phyloP scores from a whole-genome alignment of 2,329 filamentous ascomycete genomes.

The Xylariomycetidae sp. region DNA sequence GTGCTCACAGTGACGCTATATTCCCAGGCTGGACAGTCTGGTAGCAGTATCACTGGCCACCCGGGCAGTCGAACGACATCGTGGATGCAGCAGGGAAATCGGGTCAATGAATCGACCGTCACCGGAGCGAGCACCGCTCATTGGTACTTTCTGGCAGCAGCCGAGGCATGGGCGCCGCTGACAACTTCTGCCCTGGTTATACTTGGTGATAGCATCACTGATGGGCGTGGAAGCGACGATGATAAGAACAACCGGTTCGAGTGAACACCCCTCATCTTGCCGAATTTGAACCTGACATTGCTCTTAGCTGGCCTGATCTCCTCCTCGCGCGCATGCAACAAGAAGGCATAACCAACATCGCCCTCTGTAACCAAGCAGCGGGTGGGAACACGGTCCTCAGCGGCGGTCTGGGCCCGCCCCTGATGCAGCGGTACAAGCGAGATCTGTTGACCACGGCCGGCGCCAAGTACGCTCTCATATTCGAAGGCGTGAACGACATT shows the following conservation, averaged over 20 bases:
- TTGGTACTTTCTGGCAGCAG: conserved; percentile 56
- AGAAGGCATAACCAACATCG: conserved; percentile 42
- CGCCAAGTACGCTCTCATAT: conserved; percentile 58
- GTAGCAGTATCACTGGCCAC: conserved; percentile 56
- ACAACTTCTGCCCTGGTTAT: conserved; percentile 44
- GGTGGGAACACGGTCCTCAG: conserved; percentile 63
- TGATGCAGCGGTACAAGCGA: conserved; percentile 56
- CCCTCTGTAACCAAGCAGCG: conserved; percentile 60
- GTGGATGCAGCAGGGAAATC: conserved; percentile 55
- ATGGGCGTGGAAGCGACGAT: conserved; percentile 58
- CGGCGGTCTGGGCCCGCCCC: conserved; percentile 59
- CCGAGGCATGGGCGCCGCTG: conserved; percentile 51
- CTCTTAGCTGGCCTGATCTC: conserved; percentile 50
- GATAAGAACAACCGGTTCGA: conserved; percentile 52
- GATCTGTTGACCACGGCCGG: conserved; percentile 56
- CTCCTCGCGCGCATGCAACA: conserved; percentile 48
- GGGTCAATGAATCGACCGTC: conserved; percentile 44
- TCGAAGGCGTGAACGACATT: conserved; percentile 68
- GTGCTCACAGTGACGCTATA: conserved; percentile 57
- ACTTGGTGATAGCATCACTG: conserved; percentile 63
- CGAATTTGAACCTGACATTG: conserved; percentile 4
- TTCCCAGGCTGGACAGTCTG: conserved; percentile 49
- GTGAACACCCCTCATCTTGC: not conserved
- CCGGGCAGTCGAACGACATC: conserved; percentile 61
- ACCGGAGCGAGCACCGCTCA: conserved; percentile 33